phyloP scores from a whole-genome alignment of 306 rosid species.

The Cicer judaicum region DNA sequence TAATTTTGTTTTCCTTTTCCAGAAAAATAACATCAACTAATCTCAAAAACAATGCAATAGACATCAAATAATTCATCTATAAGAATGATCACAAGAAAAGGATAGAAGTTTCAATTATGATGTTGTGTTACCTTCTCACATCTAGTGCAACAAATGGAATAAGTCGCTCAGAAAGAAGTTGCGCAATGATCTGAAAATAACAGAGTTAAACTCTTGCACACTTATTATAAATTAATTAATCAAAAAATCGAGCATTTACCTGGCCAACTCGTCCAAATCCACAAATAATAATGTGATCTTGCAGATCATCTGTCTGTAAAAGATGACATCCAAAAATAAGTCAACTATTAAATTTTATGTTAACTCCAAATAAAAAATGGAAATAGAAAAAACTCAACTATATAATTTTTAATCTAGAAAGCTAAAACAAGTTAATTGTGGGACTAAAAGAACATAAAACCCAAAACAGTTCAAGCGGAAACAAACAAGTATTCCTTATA shows the following conservation, averaged over 20 bases:
- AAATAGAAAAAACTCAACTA: constrained; percentile 37
- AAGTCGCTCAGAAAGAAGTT: constrained; percentile 97
- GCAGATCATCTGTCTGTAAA: constrained; percentile 97
- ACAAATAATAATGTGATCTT: constrained; percentile 95
- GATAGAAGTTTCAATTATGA: constrained; percentile 34
- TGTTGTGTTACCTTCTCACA: constrained; percentile 79
- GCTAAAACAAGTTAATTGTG: not conserved
- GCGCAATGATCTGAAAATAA: constrained; percentile 89
- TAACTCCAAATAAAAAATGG: constrained; percentile 30
- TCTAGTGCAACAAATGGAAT: constrained; percentile 99
- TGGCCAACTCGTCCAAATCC: constrained; percentile 99
- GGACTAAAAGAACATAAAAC: constrained; percentile 10
- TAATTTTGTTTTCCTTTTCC: not conserved
- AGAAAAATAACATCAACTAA: constrained; percentile 25
- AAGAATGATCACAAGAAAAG: constrained; percentile 13
- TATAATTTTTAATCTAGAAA: constrained; percentile 13
- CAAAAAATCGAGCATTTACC: constrained; percentile 55
- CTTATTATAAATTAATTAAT: constrained; percentile 8
- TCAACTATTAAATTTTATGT: constrained; percentile 39
- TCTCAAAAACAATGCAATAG: constrained; percentile 25
- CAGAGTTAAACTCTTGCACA: constrained; percentile 32
- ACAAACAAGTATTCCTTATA: not conserved
- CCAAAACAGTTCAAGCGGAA: constrained; percentile 29
- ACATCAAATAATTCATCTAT: constrained; percentile 26
- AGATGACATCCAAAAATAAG: constrained; percentile 47